These are phyloP conservation scores for Zygosaccharomyces pseudorouxii DNA, from an alignment of 805 yeast genomes.

Conservation along the genomic window DNA sequence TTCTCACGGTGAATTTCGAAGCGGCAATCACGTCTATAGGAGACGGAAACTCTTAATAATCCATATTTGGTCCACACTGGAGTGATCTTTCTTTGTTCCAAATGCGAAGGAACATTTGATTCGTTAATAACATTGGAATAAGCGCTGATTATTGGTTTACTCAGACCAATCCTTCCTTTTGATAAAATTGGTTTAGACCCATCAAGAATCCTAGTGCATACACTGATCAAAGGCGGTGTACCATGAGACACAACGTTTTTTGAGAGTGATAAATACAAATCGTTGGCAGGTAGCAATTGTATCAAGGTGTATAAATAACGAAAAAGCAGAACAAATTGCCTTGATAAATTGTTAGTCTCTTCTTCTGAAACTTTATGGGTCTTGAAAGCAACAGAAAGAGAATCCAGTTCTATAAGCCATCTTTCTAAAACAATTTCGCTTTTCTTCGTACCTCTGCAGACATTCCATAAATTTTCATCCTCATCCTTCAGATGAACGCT, in stretches of 20 bases:
- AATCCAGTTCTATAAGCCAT: conserved; percentile 83
- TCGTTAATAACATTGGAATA: conserved; percentile 34
- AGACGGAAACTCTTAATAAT: conserved; percentile 64
- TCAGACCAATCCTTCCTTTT: conserved; percentile 79
- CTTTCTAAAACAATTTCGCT: conserved; percentile 89
- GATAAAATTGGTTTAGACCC: conserved; percentile 76
- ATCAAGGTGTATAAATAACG: conserved; percentile 66
- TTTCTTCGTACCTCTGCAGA: conserved; percentile 57
- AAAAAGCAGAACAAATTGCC: conserved; percentile 66
- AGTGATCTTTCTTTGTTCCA: conserved; percentile 57
- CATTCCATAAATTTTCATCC: conserved; percentile 49
- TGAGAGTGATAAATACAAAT: conserved; percentile 45
- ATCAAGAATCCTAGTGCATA: conserved; percentile 63
- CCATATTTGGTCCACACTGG: conserved; percentile 79
- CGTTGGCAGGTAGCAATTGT: conserved; percentile 67
- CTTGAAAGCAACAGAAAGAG: conserved; percentile 31
- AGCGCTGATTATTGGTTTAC: conserved; percentile 52
- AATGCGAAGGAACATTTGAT: conserved; percentile 43
- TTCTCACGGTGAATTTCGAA: conserved; percentile 44
- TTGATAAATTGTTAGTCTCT: conserved; percentile 67
- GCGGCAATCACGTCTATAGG: conserved; percentile 67
- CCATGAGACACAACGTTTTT: conserved; percentile 34
- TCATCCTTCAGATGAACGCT: conserved; percentile 55
- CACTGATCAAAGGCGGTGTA: conserved; percentile 35
- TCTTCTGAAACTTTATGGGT: conserved; percentile 33